A percentile compares a stretch with the other conserved stretches of the same genome.
phyloP scores from a whole-genome alignment of 2,329 filamentous ascomycete species.

The Hypoxylon sp. region DNA sequence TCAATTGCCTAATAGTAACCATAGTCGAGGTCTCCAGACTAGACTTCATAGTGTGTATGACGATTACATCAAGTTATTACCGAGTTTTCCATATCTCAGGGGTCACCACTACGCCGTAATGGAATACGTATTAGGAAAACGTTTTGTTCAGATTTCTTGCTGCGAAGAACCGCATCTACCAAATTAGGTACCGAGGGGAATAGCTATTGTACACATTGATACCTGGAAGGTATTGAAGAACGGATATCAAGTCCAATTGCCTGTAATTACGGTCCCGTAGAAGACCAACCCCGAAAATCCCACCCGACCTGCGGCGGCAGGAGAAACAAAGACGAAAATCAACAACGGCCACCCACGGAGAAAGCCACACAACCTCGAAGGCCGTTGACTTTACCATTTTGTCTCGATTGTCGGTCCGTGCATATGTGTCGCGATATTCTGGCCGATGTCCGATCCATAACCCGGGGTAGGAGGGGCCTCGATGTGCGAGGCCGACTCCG shows the following conservation, averaged over 20 bases:
- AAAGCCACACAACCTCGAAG: neutral
- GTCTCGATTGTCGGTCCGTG: too few species aligned
- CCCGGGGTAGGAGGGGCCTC: neutral
- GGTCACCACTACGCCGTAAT: neutral
- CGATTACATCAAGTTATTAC: neutral
- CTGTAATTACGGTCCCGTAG: neutral
- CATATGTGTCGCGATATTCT: too few species aligned
- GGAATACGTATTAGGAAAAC: neutral
- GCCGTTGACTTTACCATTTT: neutral
- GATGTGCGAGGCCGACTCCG: neutral
- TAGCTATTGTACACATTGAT: neutral
- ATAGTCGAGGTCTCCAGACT: too few species aligned
- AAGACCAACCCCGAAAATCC: neutral
- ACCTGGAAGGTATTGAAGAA: constrained; percentile 1
- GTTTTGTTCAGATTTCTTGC: neutral
- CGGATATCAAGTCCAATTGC: neutral
- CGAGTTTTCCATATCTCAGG: neutral
- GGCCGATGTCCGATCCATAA: neutral
- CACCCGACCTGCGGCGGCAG: neutral
- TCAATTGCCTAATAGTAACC: too few species aligned
- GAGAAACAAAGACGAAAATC: neutral
- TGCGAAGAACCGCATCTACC: neutral
- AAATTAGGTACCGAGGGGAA: neutral
- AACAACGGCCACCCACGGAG: neutral
- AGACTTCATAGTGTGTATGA: too few species aligned